Evolutionary conservation across 2,329 filamentous ascomycete species (phyloP), one percentile per base, ranked within the genome.

Genomic region (Verticillium longisporum): DNA sequence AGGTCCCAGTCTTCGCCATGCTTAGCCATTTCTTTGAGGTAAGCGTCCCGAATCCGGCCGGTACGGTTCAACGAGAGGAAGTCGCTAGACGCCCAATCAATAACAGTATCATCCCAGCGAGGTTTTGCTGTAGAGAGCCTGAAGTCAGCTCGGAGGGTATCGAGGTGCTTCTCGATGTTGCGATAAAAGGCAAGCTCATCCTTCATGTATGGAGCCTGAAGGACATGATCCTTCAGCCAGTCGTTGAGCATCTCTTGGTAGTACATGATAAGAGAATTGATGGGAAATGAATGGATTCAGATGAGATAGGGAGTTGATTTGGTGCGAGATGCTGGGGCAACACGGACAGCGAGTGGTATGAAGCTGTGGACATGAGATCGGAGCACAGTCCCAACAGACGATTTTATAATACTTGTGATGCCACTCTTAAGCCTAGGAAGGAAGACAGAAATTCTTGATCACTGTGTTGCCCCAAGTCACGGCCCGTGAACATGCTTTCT

Each of bases 11-110:
- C 41, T 3, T 85, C 70, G 62, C 54, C 54, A 34, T 55, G 54
- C 54, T 55, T 55, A 3, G 56, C 55, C 4, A 88, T 70, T 67
- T 83, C 80, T 6, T 74, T 60, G 9, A 86, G 70, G 64, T 80
- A 87, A 1, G 74, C 72, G 4, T 72, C 58, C 5, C 79, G 79
- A n/a, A 85, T 77, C 4, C 69, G 68, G 0, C 74, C 68, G 7
- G 78, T 82, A 1, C 73, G 78, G 1, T 76, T 80, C 4, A 89
- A 73, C 0, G 85, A 87, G 11, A 89, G 78, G 63, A 88, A 87
- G 70, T 89, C 86, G 69, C 87, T 88, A 56, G 85, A 87, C 1
- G 83, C 86, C 67, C 89, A 88, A 71, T 89, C 87, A 57, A 57
- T 34, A 18, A 57, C 36, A 34, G 55, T 34, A 18, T 38, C 55